Percentiles rank a stretch among this genome's conserved stretches.
phyloP scores from a whole-genome alignment of 495 filamentous ascomycete genomes.

The Annulohypoxylon moriforme region DNA sequence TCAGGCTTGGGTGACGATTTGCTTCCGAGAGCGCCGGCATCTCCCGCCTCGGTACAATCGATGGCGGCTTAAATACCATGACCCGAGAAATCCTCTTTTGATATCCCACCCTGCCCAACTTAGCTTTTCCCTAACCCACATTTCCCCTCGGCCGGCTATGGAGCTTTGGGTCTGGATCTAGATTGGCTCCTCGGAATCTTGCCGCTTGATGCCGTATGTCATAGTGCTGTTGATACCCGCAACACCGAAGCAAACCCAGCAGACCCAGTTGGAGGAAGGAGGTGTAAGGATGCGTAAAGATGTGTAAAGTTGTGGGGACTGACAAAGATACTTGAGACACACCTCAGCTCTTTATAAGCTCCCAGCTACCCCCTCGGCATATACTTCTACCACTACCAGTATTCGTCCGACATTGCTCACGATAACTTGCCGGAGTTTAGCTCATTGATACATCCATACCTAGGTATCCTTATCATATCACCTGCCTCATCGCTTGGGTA shows the following conservation, averaged over 20 bases:
- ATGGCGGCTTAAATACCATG: constrained; percentile 39
- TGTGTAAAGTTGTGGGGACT: constrained; percentile 18
- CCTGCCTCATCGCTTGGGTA: constrained; percentile 13
- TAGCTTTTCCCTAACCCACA: constrained; percentile 22
- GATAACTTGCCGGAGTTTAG: constrained; percentile 38
- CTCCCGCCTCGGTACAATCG: constrained; percentile 46
- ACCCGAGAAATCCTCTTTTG: constrained; percentile 50
- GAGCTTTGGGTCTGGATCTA: constrained; percentile 29
- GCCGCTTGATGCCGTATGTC: constrained; percentile 39
- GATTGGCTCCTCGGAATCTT: constrained; percentile 29
- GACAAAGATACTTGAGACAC: constrained; percentile 19
- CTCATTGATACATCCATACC: constrained; percentile 16
- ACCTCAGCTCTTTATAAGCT: constrained; percentile 33
- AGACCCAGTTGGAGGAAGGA: constrained; percentile 16
- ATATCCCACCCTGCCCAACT: constrained; percentile 3
- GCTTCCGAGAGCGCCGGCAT: constrained; percentile 46
- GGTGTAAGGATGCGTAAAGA: background rate
- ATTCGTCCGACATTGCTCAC: constrained; percentile 23
- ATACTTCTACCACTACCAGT: constrained; percentile 20
- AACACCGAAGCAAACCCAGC: constrained; percentile 27
- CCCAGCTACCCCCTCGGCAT: constrained; percentile 36
- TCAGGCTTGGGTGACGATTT: constrained; percentile 25
- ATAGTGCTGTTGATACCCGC: constrained; percentile 41
- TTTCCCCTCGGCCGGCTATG: constrained; percentile 45
- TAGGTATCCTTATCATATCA: constrained; percentile 19